These are phyloP conservation scores for Populus alba DNA, from an alignment of 345 rosid species.

Conservation along the genomic window DNA sequence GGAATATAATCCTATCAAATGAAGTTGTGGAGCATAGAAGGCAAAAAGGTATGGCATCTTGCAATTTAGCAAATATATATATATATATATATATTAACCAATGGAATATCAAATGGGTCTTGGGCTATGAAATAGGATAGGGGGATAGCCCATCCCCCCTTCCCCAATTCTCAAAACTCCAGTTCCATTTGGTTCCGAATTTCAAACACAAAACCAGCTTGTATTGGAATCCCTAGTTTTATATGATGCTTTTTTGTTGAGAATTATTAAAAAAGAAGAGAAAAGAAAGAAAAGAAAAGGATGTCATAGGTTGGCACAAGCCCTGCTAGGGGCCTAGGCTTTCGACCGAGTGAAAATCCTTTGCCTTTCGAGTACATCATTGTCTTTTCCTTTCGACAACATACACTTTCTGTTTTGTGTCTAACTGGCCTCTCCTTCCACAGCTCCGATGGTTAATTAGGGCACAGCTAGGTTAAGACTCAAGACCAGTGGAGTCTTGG, in stretches of 20 bases:
- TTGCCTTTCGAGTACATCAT: neutral
- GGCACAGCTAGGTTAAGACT: neutral
- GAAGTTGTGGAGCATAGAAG: too few relatives aligned
- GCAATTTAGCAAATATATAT: neutral
- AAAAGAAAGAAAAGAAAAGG: neutral
- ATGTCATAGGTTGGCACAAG: neutral
- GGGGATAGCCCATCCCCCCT: too few relatives aligned
- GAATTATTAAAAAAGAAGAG: too few relatives aligned
- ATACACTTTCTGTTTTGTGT: neutral
- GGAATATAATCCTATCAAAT: accelerated
- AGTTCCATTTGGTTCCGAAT: too few relatives aligned
- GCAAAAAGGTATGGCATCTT: too few relatives aligned
- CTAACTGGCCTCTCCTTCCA: neutral
- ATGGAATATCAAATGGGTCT: too few relatives aligned
- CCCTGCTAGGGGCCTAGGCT: neutral
- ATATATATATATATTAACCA: neutral
- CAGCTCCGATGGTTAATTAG: neutral
- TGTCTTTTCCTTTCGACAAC: neutral
- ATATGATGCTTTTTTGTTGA: neutral
- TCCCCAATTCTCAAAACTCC: too few relatives aligned
- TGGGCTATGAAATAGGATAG: too few relatives aligned
- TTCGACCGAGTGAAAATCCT: neutral
- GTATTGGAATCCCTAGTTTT: too few relatives aligned
- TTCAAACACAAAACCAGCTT: too few relatives aligned
- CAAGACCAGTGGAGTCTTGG: neutral